Percentiles rank a stretch among this genome's conserved stretches.
Evolutionary conservation across 306 rosid genomes (phyloP).

Genomic region (Sophora flavescens): DNA sequence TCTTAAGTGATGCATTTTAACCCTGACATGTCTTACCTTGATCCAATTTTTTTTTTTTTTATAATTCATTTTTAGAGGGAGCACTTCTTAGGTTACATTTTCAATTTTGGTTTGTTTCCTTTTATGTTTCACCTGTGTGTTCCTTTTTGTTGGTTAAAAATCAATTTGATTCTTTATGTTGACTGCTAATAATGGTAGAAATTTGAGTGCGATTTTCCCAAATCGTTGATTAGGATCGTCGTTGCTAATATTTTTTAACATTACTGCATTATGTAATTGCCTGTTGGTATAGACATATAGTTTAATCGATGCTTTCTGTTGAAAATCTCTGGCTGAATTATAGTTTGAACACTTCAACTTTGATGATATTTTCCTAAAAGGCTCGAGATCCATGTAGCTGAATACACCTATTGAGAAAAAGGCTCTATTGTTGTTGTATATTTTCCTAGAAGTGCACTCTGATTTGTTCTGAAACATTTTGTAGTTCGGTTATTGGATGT

Average conservation of each 20-base stretch:
- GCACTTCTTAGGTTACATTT: slow-evolving; percentile 6
- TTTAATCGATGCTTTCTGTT: slow-evolving; percentile 22
- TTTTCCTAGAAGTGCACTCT: not conserved
- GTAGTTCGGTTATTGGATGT: slow-evolving; percentile 39
- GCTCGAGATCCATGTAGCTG: no score
- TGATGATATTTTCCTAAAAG: slow-evolving; percentile 9
- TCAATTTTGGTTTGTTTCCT: slow-evolving; percentile 17
- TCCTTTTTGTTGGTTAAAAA: slow-evolving; percentile 5
- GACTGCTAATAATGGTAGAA: not conserved
- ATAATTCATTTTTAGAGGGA: not conserved
- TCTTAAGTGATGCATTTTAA: slow-evolving; percentile 33
- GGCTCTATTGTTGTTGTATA: no score
- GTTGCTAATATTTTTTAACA: not conserved
- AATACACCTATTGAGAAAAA: no score
- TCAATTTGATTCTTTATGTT: slow-evolving; percentile 19
- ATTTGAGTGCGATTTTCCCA: not conserved
- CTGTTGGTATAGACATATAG: not conserved
- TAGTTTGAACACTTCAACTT: not conserved
- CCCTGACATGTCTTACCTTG: slow-evolving; percentile 25
- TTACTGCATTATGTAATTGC: slow-evolving; percentile 9
- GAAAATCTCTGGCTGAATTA: slow-evolving; percentile 5
- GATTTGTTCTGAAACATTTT: slow-evolving; percentile 26
- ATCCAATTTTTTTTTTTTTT: not conserved
- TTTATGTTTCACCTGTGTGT: slow-evolving; percentile 7
- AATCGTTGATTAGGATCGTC: slow-evolving; percentile 37